Evolutionary conservation across 768 basidiomycete species (phyloP).

Genomic region (Clitopilus hobsonii): DNA sequence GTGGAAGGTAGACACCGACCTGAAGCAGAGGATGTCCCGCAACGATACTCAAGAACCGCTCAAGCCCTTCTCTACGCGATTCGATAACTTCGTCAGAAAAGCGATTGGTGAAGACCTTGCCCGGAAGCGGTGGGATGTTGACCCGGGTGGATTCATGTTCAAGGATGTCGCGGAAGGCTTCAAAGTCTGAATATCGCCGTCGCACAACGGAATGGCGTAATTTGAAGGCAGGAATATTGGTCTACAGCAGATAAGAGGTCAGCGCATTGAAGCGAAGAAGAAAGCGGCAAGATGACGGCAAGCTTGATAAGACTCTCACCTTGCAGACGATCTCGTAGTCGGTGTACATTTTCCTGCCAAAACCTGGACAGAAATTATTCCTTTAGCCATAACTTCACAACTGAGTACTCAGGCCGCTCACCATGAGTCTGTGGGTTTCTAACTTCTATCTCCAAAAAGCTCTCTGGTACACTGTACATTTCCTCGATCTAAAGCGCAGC

Average conservation of each 20-base stretch:
- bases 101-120: conserved; percentile 97
- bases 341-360: conserved; percentile 98
- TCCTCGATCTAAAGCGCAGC: conserved; percentile 73
- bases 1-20: conserved; percentile 39
- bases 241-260: conserved; percentile 44
- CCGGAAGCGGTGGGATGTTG: conserved; percentile 95
- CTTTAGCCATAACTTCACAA: conserved; percentile 2
- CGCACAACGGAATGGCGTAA: conserved; percentile 88
- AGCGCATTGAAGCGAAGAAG: no score
- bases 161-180: conserved; percentile 96
- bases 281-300: no score
- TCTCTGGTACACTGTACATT: conserved; percentile 97
- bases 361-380: conserved; percentile 44
- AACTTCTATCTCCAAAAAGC: conserved; percentile 96
- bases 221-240: conserved; percentile 99
- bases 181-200: conserved; percentile 88
- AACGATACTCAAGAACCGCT: conserved; percentile 92
- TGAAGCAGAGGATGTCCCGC: conserved; percentile 96
- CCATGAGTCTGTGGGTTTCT: conserved; percentile 97
- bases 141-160: conserved; percentile 96
- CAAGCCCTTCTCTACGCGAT: conserved; percentile 83
- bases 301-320: conserved; percentile 37
- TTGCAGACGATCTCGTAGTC: conserved; percentile 99
- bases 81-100: conserved; percentile 99
- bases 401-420: conserved; percentile 25